Base-by-base conservation (phyloP, 192 early-diverging fungal genomes). In the Umbelopsis sp. region DNA sequence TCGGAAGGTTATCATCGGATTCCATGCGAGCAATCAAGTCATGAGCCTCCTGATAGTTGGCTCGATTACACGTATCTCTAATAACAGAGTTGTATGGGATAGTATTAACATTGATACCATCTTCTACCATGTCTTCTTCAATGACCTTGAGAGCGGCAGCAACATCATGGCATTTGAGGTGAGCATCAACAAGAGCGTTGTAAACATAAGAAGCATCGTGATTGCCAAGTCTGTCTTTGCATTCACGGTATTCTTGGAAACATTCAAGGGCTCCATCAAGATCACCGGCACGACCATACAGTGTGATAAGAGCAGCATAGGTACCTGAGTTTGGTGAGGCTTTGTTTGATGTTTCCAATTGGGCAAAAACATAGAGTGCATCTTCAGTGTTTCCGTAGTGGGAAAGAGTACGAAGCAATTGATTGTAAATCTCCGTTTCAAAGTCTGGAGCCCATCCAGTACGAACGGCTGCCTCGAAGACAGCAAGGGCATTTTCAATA, bases 271-370 rank as follows among this genome's bases (percentile, higher is more conserved):
- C 71, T n/a, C 72, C 75, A 1, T 25, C 21, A 4, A 77, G 25
- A 50, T 77, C 75, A 22, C 75, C 75, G 5, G 79, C 75, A 5
- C 43, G 49, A 45, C 79, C 79, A 72, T 74, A 81, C 22, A 81
- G 34, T 2, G 82, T 77, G 68, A 88, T 84, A 32, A 88, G 69
- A 1, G 82, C 79, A n/a, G 79, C 83, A 75, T 85, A 88, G 5
- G 87, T 88, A 21, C 70, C 74, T 22, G 82, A 72, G 68, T 86
- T 85, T n/a, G 85, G 82, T 70, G 71, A 76, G 45, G 53, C 45
- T 21, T 70, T 74, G 24, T 41, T 51, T 21, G 68, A 72, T 52
- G 51, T 47, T 38, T 81, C 75, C 14, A 81, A 29, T 4, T 81
- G 75, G 4, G 77, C 72, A 68, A 74, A 77, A 9, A 81, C 75